Percentiles rank a stretch among this genome's conserved stretches.
These are phyloP conservation scores for Rhodosporidiobolus odoratus DNA, from an alignment of 768 basidiomycete species.

Conservation along the genomic window DNA sequence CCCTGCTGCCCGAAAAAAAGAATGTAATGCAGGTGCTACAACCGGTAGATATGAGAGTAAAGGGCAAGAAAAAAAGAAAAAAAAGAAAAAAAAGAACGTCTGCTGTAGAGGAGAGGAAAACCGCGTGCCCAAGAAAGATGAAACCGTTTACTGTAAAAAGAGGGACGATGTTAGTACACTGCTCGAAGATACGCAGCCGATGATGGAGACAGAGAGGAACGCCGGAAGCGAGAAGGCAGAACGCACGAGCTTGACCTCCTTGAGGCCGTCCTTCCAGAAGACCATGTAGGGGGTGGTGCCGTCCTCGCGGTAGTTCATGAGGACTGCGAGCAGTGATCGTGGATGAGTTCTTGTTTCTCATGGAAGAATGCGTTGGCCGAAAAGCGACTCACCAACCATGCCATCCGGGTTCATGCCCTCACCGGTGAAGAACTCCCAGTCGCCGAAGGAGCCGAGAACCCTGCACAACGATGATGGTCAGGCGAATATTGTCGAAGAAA, in stretches of 20 bases:
- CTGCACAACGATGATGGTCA: background rate
- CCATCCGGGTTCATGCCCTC: slow-evolving; percentile 46
- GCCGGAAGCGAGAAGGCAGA: background rate
- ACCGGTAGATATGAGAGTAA: background rate
- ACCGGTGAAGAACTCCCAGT: slow-evolving; percentile 72
- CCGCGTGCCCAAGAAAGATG: background rate
- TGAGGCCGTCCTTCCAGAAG: slow-evolving; percentile 83
- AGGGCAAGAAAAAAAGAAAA: background rate
- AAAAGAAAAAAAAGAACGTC: background rate
- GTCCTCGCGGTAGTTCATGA: slow-evolving; percentile 80
- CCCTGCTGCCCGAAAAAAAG: background rate
- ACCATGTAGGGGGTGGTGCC: slow-evolving; percentile 43
- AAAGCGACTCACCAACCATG: slow-evolving; percentile 7
- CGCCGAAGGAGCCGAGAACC: slow-evolving; percentile 79
- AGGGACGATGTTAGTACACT: background rate
- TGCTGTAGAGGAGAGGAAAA: background rate
- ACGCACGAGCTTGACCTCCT: slow-evolving; percentile 51
- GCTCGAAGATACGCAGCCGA: background rate
- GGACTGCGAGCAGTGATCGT: slow-evolving; percentile 51
- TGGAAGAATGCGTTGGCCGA: background rate
- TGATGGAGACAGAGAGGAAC: background rate
- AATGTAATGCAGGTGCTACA: slow-evolving; percentile 2
- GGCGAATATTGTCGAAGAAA: background rate
- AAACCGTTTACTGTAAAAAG: background rate
- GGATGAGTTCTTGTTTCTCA: no score